Evolutionary conservation across 306 rosid genomes (phyloP).

Genomic region (Trifolium repens): DNA sequence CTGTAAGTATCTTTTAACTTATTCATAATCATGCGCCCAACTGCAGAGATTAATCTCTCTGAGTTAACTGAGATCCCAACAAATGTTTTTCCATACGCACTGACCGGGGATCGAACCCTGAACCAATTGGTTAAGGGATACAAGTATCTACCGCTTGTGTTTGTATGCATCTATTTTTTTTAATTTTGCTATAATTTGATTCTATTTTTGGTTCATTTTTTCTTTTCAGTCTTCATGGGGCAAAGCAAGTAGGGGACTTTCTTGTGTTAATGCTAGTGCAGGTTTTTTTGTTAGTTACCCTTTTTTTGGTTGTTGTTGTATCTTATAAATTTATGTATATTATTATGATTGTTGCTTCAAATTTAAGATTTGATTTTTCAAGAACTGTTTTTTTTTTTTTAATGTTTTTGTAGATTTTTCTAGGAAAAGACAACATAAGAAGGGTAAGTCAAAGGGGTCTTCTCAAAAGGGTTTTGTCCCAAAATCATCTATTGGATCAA

Average conservation of each 20-base stretch:
- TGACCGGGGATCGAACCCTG: too few relatives aligned
- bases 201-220: background rate
- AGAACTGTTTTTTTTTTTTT: background rate
- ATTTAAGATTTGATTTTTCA: conserved; percentile 23
- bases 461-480: conserved; percentile 64
- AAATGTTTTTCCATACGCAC: too few relatives aligned
- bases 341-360: conserved; percentile 1
- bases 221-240: conserved; percentile 62
- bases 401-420: conserved; percentile 60
- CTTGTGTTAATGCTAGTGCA: conserved; percentile 58
- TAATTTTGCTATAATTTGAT: background rate
- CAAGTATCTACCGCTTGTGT: too few relatives aligned
- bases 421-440: conserved; percentile 63
- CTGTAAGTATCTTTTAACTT: background rate
- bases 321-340: background rate
- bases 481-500: conserved; percentile 50
- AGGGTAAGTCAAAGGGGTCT: conserved; percentile 56
- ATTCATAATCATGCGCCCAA: background rate
- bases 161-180: background rate
- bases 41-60: too few relatives aligned
- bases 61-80: too few relatives aligned
- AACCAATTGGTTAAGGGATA: too few relatives aligned
- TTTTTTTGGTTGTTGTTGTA: background rate
- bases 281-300: conserved; percentile 51
- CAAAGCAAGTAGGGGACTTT: conserved; percentile 52